Conservation (phyloP, 768 basidiomycete species). For the Leccinellum albellum region DNA sequence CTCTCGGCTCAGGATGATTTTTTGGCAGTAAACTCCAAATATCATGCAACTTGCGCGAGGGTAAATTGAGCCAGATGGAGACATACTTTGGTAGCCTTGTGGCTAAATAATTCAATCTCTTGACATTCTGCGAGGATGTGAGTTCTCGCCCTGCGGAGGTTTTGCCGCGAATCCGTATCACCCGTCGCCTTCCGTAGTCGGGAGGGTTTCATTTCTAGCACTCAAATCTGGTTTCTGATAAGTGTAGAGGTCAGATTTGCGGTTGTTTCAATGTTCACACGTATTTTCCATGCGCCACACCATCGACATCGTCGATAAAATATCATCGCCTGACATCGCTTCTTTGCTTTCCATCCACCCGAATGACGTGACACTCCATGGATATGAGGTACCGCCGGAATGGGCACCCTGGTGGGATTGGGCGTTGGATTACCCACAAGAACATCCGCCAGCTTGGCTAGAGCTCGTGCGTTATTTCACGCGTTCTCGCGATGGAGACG, state of each 20-base stretch:
- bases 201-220: constrained; percentile 45
- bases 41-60: constrained; percentile 41
- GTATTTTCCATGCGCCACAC: constrained; percentile 5
- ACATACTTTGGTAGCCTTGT: constrained; percentile 51
- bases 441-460: constrained; percentile 20
- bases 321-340: constrained; percentile 23
- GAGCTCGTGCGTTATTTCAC: constrained; percentile 21
- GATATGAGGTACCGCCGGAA: constrained; percentile 15
- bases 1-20: constrained; percentile 35
- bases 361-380: constrained; percentile 37
- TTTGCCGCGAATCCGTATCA: neutral
- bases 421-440: constrained; percentile 16
- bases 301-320: constrained; percentile 10
- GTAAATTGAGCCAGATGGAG: neutral
- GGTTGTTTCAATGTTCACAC: too few relatives aligned
- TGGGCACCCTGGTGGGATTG: constrained; percentile 40
- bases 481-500: constrained; percentile 12
- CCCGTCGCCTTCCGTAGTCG: constrained; percentile 54
- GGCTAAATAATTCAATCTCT: constrained; percentile 49
- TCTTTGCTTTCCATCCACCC: constrained; percentile 46
- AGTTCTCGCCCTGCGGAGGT: constrained; percentile 38
- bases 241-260: too few relatives aligned
- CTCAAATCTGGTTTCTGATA: constrained; percentile 64
- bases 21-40: constrained; percentile 32
- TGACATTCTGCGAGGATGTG: too few relatives aligned